These are phyloP conservation scores for Dalechampia spathulata DNA, from an alignment of 441 rosid species.

Conservation along the genomic window DNA sequence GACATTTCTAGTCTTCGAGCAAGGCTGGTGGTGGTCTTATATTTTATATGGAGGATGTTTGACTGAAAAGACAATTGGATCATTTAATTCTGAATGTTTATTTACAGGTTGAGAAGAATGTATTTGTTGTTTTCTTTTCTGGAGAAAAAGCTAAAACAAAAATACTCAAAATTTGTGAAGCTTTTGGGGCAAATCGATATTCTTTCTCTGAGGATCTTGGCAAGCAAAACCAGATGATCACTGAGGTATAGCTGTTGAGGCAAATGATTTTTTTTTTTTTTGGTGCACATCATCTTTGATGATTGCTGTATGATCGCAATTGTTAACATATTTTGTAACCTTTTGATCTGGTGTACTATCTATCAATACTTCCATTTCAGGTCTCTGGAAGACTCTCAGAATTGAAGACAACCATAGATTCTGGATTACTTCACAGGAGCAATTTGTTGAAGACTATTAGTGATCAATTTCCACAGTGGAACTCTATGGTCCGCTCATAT, in stretches of 20 bases:
- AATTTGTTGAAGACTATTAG: slow-evolving; percentile 60
- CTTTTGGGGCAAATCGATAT: slow-evolving; percentile 93
- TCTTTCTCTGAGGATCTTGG: slow-evolving; percentile 70
- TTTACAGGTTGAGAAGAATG: slow-evolving; percentile 86
- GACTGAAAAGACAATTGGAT: neutral
- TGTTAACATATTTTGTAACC: neutral
- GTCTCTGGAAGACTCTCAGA: slow-evolving; percentile 66
- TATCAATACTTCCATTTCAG: slow-evolving; percentile 25
- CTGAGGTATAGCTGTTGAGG: slow-evolving; percentile 44
- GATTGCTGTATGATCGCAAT: neutral
- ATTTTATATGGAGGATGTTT: neutral
- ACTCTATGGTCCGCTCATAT: slow-evolving; percentile 44
- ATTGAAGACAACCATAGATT: slow-evolving; percentile 64
- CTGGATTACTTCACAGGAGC: slow-evolving; percentile 55
- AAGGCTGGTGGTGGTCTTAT: neutral
- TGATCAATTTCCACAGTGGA: slow-evolving; percentile 73
- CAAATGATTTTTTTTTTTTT: neutral
- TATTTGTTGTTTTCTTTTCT: slow-evolving; percentile 68
- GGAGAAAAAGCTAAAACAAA: slow-evolving; percentile 85
- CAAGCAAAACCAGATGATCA: slow-evolving; percentile 54
- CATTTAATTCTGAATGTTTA: neutral
- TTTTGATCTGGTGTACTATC: neutral
- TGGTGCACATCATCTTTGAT: neutral
- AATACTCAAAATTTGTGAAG: slow-evolving; percentile 85
- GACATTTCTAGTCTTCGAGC: neutral